Evolutionary conservation across 345 rosid species (phyloP), one percentile per base, ranked within the genome.

Genomic region (Eutrema japonicum): DNA sequence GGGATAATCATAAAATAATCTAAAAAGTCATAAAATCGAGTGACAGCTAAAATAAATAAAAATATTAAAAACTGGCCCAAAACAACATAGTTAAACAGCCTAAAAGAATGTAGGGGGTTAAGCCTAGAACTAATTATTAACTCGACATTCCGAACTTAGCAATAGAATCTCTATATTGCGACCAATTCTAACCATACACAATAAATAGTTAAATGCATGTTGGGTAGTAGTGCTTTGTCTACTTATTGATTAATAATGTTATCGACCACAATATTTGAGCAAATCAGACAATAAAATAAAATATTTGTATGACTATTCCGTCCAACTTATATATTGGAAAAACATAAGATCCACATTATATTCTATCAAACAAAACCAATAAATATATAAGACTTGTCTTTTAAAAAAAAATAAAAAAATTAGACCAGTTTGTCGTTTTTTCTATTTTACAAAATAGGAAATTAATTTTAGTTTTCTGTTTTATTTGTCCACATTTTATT

Each of bases 181-280:
- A 57, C 67, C 50, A 40, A 48, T 66, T 66, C 58, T 47, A 57
- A 57, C 66, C 37, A 57, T 41, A 40, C 16, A 48, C 33, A 66
- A 36, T 14, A 36, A 4, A 65, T 56, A 49, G 13, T 50, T 60
- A 60, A 71, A 49, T 50, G 53, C 72, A 48, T 48, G 68, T 67
- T 58, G 78, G 47, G 32, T 50, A 66, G 72, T 66, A 50, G 73
- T 74, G 78, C 68, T 74, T 57, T 38, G 66, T 73, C 66, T 41
- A 56, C 57, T 54, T 54, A 35, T 10, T 29, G 42, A 45, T 45
- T 36, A 36, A 58, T 9, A 47, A 48, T 36, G 11, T 46, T 53
- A n/a, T 26, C 57, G 71, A 29, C 16, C 37, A 56, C 11, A 64
- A 27, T 65, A 22, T 55, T 37, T 73, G 65, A 55, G 26, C 42